Conservation (phyloP, 768 basidiomycete species). For the Tephrocybe sp. region DNA sequence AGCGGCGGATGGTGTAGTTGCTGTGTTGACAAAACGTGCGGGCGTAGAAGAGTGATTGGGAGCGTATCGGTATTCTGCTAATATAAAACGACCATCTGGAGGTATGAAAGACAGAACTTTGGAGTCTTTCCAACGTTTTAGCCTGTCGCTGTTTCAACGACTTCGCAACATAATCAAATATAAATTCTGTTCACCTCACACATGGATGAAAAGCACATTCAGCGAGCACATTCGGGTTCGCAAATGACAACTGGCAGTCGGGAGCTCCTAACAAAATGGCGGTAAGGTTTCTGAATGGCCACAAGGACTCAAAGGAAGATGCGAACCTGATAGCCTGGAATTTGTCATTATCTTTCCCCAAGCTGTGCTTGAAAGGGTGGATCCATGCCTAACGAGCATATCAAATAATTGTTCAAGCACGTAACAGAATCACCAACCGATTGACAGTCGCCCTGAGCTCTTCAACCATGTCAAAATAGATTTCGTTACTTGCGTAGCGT, state of each 20-base stretch:
- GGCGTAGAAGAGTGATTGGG: slow-evolving; percentile 34
- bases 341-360: slow-evolving; percentile 80
- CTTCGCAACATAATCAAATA: neutral
- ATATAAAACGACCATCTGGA: slow-evolving; percentile 84
- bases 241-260: slow-evolving; percentile 78
- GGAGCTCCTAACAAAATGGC: slow-evolving; percentile 64
- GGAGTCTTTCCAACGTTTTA: slow-evolving; percentile 77
- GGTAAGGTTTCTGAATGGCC: neutral
- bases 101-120: slow-evolving; percentile 86
- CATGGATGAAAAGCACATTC: slow-evolving; percentile 93
- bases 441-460: slow-evolving; percentile 76
- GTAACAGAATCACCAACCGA: slow-evolving; percentile 43
- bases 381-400: slow-evolving; percentile 53
- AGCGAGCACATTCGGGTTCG: slow-evolving; percentile 66
- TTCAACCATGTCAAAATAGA: slow-evolving; percentile 90
- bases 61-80: slow-evolving; percentile 79
- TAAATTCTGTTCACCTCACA: slow-evolving; percentile 61
- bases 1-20: slow-evolving; percentile 21
- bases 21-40: slow-evolving; percentile 18
- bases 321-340: slow-evolving; percentile 68
- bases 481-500: slow-evolving; percentile 84
- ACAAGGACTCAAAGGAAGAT: neutral
- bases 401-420: neutral
- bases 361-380: slow-evolving; percentile 61
- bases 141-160: slow-evolving; percentile 35